These are phyloP conservation scores for Rhododendron kiyosumense DNA, from an alignment of 148 eudicot species.

Conservation along the genomic window DNA sequence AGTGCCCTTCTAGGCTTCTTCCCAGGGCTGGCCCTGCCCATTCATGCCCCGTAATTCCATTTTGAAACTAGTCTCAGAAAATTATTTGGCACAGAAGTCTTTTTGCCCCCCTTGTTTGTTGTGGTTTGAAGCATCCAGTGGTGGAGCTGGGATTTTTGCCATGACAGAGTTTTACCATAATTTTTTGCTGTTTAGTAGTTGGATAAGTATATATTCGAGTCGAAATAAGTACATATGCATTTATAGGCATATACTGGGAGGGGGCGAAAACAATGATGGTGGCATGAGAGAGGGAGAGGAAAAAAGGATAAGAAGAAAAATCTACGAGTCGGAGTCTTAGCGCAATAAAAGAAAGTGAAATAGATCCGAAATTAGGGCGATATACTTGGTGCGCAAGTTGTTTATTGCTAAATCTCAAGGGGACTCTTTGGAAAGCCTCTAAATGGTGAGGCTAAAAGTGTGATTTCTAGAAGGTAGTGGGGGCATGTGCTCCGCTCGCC, in stretches of 20 bases:
- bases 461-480: not conserved
- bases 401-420: not conserved
- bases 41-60: not conserved
- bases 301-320: not conserved
- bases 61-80: not conserved
- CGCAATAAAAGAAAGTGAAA: not conserved
- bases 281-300: not conserved
- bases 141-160: not conserved
- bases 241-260: not conserved
- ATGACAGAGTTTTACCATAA: not conserved
- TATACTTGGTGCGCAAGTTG: not conserved
- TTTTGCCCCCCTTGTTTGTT: not conserved
- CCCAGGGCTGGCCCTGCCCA: not conserved
- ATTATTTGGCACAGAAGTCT: not conserved
- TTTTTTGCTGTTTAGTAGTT: not conserved
- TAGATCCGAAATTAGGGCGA: not conserved
- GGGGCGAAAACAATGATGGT: not conserved
- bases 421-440: not conserved
- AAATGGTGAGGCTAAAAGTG: not conserved
- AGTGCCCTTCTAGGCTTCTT: not conserved
- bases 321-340: not conserved
- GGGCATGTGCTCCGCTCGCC: not conserved
- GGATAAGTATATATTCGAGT: not conserved
- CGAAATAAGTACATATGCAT: not conserved
- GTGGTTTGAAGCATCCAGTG: not conserved